These are phyloP conservation scores for Diutina scorzettiae DNA, from an alignment of 1,139 yeast species.

Conservation along the genomic window DNA sequence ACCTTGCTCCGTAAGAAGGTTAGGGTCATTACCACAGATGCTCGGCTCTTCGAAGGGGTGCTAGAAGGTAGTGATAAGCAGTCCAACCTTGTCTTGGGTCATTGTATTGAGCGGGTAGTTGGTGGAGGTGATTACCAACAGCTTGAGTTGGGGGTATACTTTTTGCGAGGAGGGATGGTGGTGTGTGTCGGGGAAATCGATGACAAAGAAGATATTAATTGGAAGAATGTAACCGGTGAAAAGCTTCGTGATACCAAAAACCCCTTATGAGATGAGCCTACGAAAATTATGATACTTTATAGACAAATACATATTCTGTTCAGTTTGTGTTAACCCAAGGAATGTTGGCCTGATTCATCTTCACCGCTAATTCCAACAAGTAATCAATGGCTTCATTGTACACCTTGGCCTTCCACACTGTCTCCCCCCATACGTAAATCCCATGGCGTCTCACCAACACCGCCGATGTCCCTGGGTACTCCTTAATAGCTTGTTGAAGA, in stretches of 20 bases:
- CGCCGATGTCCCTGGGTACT: constrained; percentile 72
- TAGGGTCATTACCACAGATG: constrained; percentile 67
- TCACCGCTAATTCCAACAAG: constrained; percentile 70
- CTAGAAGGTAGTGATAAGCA: constrained; percentile 76
- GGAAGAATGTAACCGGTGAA: constrained; percentile 37
- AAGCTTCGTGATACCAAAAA: constrained; percentile 31
- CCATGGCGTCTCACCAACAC: constrained; percentile 91
- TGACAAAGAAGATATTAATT: constrained; percentile 43
- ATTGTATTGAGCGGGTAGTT: constrained; percentile 44
- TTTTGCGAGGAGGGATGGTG: constrained; percentile 75
- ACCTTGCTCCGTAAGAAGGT: neutral
- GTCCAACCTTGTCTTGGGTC: constrained; percentile 57
- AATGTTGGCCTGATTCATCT: constrained; percentile 57
- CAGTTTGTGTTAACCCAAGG: constrained; percentile 30
- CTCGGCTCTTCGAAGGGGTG: constrained; percentile 57
- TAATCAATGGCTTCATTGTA: constrained; percentile 91
- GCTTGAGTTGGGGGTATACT: constrained; percentile 43
- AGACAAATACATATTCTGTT: too few species aligned
- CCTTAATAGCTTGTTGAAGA: constrained; percentile 47
- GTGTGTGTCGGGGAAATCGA: constrained; percentile 69
- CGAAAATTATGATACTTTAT: too few species aligned
- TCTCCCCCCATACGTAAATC: constrained; percentile 90
- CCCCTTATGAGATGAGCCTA: constrained; percentile 15
- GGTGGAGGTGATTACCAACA: constrained; percentile 32
- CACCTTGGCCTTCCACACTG: constrained; percentile 85